Evolutionary conservation across 2,329 filamentous ascomycete species (phyloP).

Genomic region (Cladosporium halotolerans): DNA sequence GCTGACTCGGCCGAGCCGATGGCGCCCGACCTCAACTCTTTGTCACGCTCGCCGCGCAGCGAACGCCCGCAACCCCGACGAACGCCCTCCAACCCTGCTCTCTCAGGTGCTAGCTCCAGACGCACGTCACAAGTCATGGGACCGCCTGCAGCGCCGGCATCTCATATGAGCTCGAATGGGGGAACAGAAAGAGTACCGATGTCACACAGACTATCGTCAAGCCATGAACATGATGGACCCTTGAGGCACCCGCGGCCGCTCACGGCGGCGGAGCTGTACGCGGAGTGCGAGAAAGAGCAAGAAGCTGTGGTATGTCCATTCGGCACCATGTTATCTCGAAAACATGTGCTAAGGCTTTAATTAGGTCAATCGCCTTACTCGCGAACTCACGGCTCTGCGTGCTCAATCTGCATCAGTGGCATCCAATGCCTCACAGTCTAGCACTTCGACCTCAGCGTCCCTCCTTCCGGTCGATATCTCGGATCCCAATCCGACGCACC

Average conservation of each 20-base stretch:
- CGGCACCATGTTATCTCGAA: no score
- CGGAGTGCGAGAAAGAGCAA: conserved; percentile 89
- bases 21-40: conserved; percentile 45
- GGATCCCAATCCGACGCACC: conserved; percentile 41
- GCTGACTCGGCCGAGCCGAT: conserved; percentile 27
- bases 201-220: conserved; percentile 14
- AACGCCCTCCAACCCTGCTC: conserved; percentile 22
- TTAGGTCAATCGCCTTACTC: conserved; percentile 88
- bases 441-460: conserved; percentile 42
- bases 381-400: conserved; percentile 80
- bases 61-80: conserved; percentile 30
- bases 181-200: conserved; percentile 4
- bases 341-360: not conserved
- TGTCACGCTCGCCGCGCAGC: conserved; percentile 34
- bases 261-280: conserved; percentile 81
- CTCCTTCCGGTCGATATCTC: conserved; percentile 38
- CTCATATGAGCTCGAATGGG: conserved; percentile 8
- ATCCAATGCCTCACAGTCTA: conserved; percentile 50
- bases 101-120: conserved; percentile 34
- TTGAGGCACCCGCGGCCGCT: conserved; percentile 80
- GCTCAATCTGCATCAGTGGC: conserved; percentile 57
- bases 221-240: conserved; percentile 41
- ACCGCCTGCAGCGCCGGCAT: conserved; percentile 14
- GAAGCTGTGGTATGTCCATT: conserved; percentile 71
- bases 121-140: conserved; percentile 39